These are phyloP conservation scores for Sugiyamaella marilandica DNA, from an alignment of 805 yeast species.

Conservation along the genomic window DNA sequence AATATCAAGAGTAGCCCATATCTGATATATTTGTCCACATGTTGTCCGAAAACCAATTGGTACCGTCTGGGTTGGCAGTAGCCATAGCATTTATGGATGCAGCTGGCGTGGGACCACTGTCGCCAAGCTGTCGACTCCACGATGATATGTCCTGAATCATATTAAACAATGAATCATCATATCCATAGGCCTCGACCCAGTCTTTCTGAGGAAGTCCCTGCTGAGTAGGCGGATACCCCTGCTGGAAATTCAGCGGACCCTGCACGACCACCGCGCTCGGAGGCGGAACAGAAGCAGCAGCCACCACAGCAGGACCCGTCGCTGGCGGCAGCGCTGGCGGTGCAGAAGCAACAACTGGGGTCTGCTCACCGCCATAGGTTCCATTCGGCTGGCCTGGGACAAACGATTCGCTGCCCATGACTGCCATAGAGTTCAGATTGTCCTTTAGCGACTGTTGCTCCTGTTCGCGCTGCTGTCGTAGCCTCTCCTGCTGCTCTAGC, in stretches of 20 bases:
- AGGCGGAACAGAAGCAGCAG: background rate
- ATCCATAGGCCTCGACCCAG: slow-evolving; percentile 22
- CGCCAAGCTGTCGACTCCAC: slow-evolving; percentile 21
- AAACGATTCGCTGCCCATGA: background rate
- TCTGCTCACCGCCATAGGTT: background rate
- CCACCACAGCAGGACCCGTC: background rate
- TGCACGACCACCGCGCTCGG: background rate
- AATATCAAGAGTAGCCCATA: slow-evolving; percentile 18
- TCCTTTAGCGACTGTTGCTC: slow-evolving; percentile 1
- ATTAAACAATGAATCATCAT: slow-evolving; percentile 26
- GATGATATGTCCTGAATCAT: slow-evolving; percentile 29
- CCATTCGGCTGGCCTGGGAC: background rate
- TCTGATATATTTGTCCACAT: slow-evolving; percentile 20
- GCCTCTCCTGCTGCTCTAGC: background rate
- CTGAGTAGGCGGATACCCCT: background rate
- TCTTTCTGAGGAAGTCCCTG: slow-evolving; percentile 9
- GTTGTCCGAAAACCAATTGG: slow-evolving; percentile 14
- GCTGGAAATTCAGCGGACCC: background rate
- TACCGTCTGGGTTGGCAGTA: slow-evolving; percentile 1
- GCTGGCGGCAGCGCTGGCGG: background rate
- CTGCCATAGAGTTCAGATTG: background rate
- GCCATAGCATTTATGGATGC: background rate
- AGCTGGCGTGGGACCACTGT: background rate
- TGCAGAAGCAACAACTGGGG: background rate
- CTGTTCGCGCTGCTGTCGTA: background rate